Evolutionary conservation across 345 rosid genomes (phyloP).

Genomic region (Psidium guajava): DNA sequence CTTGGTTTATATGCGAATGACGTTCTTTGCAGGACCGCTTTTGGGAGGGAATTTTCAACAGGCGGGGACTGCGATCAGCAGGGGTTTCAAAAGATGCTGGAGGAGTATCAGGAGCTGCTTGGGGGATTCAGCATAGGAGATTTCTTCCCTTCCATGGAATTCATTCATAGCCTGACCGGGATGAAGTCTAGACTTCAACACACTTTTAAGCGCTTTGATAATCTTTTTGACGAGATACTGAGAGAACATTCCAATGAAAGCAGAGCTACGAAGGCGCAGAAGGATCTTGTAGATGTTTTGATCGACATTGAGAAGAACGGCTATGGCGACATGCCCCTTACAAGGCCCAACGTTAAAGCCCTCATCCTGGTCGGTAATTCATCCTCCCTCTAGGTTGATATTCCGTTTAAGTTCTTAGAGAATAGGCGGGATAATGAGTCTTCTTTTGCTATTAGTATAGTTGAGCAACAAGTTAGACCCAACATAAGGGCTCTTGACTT

Average conservation of each 20-base stretch:
- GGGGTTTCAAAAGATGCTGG: conserved; percentile 40
- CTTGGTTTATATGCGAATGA: conserved; percentile 19
- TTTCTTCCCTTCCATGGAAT: conserved; percentile 33
- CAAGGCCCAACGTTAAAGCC: conserved; percentile 29
- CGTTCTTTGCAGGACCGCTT: conserved; percentile 19
- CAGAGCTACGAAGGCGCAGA: neutral
- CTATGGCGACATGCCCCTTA: conserved; percentile 16
- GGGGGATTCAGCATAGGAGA: conserved; percentile 23
- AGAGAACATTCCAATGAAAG: conserved; percentile 9
- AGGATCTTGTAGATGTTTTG: conserved; percentile 24
- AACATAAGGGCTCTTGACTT: neutral
- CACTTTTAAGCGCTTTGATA: conserved; percentile 17
- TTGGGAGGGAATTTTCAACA: conserved; percentile 18
- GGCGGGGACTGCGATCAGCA: conserved; percentile 22
- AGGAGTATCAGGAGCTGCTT: conserved; percentile 24
- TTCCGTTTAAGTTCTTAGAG: neutral
- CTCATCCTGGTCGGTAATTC: conserved; percentile 25
- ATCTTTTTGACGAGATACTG: conserved; percentile 18
- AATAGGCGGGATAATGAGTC: neutral
- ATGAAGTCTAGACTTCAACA: conserved; percentile 16
- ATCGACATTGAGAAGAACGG: conserved; percentile 14
- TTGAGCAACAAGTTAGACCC: neutral
- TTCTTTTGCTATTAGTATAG: neutral
- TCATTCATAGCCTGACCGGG: conserved; percentile 23
- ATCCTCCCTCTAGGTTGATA: neutral